These are phyloP conservation scores for Entelexis paramagnoliae DNA, from an alignment of 1,139 yeast genomes.

Conservation along the genomic window DNA sequence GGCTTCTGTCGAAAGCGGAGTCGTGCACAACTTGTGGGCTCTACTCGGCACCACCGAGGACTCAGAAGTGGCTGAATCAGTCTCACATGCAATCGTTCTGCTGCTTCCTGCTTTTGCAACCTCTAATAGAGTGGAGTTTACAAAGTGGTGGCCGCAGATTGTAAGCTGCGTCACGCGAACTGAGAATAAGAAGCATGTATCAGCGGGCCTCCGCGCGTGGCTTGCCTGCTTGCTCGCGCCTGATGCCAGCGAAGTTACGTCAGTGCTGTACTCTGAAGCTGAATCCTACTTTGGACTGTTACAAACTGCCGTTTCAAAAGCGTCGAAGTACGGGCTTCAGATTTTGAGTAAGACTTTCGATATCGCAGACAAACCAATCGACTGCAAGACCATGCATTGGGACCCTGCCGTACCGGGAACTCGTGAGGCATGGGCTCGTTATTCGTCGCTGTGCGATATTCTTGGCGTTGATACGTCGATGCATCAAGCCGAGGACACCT, in stretches of 20 bases:
- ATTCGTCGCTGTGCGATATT: slow-evolving; percentile 64
- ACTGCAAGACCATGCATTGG: slow-evolving; percentile 44
- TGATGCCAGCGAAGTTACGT: neutral
- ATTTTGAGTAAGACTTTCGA: slow-evolving; percentile 55
- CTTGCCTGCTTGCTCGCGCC: slow-evolving; percentile 7
- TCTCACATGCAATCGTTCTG: slow-evolving; percentile 9
- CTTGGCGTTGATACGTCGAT: slow-evolving; percentile 76
- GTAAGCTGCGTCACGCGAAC: neutral
- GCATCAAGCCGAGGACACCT: slow-evolving; percentile 77
- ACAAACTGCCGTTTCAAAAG: slow-evolving; percentile 29
- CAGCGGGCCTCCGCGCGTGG: slow-evolving; percentile 18
- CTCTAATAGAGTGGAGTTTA: neutral
- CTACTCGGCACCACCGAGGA: slow-evolving; percentile 13
- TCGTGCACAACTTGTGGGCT: slow-evolving; percentile 3
- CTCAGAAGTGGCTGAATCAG: slow-evolving; percentile 9
- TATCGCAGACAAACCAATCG: slow-evolving; percentile 30
- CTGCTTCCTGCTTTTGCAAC: neutral
- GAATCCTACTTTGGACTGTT: slow-evolving; percentile 11
- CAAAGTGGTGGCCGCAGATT: slow-evolving; percentile 14
- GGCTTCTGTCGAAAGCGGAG: neutral
- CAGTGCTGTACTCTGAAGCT: neutral
- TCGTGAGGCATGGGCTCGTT: slow-evolving; percentile 58
- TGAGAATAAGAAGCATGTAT: slow-evolving; percentile 6
- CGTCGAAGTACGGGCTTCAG: slow-evolving; percentile 60
- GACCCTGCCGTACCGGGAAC: slow-evolving; percentile 28